Evolutionary conservation across 1,284 basidiomycete genomes (phyloP).

Genomic region (Exsudoporus floridanus): DNA sequence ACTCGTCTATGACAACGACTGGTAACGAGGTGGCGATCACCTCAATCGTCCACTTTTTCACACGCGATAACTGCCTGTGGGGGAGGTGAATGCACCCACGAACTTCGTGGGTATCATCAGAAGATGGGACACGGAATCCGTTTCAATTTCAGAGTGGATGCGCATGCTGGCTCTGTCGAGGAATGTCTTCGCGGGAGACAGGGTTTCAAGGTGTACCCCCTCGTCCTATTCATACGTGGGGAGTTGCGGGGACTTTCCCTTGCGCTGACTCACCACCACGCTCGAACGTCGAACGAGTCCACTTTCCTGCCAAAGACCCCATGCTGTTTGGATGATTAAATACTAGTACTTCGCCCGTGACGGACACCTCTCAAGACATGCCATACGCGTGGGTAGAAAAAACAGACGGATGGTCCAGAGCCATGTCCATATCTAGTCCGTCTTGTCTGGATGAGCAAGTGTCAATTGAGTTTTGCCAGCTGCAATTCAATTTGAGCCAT

Average conservation of each 20-base stretch:
- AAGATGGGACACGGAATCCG: not conserved
- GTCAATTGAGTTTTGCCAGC: slow-evolving; percentile 19
- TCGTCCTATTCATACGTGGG: not conserved
- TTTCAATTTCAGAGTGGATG: not conserved
- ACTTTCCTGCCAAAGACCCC: not conserved
- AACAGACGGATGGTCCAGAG: not conserved
- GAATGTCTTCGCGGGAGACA: slow-evolving; percentile 15
- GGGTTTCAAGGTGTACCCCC: not conserved
- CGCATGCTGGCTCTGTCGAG: too few relatives aligned
- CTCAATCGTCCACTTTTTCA: not conserved
- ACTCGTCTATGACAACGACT: too few relatives aligned
- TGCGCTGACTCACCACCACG: not conserved
- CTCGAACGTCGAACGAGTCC: not conserved
- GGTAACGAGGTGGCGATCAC: slow-evolving; percentile 18
- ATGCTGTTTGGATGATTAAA: not conserved
- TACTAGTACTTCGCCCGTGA: not conserved
- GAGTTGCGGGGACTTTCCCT: not conserved
- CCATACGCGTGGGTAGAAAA: slow-evolving; percentile 13
- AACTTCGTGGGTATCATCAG: slow-evolving; percentile 12
- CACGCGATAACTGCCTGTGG: not conserved
- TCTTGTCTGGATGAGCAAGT: not conserved
- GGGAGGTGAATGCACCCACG: slow-evolving; percentile 11
- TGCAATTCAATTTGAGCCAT: slow-evolving; percentile 16
- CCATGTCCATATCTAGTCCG: not conserved
- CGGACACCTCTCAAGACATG: not conserved